Evolutionary conservation across 1,284 basidiomycete species (phyloP), one percentile per base, ranked within the genome.

Genomic region (Microbotryomycetes sp.): DNA sequence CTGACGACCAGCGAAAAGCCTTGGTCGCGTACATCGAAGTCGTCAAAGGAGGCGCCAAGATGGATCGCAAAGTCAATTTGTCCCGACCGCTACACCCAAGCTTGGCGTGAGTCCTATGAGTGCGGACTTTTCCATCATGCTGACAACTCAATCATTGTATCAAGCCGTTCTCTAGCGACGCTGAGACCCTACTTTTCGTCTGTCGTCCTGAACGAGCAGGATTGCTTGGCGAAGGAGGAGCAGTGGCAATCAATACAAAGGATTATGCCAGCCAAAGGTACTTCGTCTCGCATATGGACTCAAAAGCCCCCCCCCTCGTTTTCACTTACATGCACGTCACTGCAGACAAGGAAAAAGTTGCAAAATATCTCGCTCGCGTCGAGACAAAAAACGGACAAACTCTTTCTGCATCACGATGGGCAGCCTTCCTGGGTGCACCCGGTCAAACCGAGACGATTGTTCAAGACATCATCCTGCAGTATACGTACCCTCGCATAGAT

Each of bases 401-500:
- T 9, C 35, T 41, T 41, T 68, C 67, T 5, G n/a, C 3, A 1
- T 64, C 66, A 4, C 61, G 67, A 4, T 68, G 59, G 61, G 45
- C 27, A 13, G 16, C 49, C 1, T 46, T 62, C n/a, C 29, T 31
- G 4, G 24, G 26, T n/a, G n/a, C 16, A 16, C 35, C 21, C 56
- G 4, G 6, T 2, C 56, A 35, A 29, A 5, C 1, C 4, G 26
- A 24, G 45, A 74, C 76, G 1, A 83, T 84, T 1, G 76, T 88
- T 73, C 86, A 96, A 73, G 94, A 97, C 69, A 83, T 97, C 60
- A 81, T 96, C 60, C 79, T 99, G 15, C 89, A 93, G 73, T 97
- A 97, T 76, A 94, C 90, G 0, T 98, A 98, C 75, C 94, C 96
- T 2, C 85, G 94, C 18, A 83, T 99, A 64, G 94, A 99, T 75